These are phyloP conservation scores for Naganishia sp. DNA, from an alignment of 1,284 basidiomycete species.

Conservation along the genomic window DNA sequence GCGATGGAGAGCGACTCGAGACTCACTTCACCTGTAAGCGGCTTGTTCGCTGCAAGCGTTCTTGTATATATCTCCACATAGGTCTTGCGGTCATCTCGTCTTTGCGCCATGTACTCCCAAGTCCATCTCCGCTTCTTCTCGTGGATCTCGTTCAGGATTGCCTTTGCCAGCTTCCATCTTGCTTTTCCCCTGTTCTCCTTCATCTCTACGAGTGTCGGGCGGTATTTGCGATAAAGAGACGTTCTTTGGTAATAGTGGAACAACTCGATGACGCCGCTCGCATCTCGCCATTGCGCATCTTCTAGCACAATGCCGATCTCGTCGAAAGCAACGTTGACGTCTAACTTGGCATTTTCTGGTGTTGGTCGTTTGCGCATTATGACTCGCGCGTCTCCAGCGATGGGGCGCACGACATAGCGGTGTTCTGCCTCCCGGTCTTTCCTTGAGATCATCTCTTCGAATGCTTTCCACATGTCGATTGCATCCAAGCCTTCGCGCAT, in stretches of 20 bases:
- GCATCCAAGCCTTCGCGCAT: conserved; percentile 61
- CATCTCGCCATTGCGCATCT: conserved; percentile 92
- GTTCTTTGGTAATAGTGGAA: conserved; percentile 95
- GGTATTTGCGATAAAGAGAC: conserved; percentile 75
- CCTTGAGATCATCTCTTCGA: conserved; percentile 76
- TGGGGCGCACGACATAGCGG: conserved; percentile 94
- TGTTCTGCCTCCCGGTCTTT: conserved; percentile 64
- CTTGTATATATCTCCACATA: conserved; percentile 86
- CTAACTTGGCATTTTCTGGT: conserved; percentile 76
- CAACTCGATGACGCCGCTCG: conserved; percentile 90
- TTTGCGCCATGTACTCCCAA: conserved; percentile 86
- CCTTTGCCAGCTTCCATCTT: conserved; percentile 78
- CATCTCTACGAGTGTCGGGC: conserved; percentile 67
- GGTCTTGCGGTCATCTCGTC: conserved; percentile 76
- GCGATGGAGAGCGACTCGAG: neutral
- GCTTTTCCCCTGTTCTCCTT: conserved; percentile 68
- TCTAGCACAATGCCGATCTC: conserved; percentile 93
- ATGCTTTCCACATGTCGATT: conserved; percentile 71
- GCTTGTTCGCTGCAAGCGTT: conserved; percentile 53
- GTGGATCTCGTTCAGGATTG: conserved; percentile 82
- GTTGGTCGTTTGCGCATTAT: conserved; percentile 79
- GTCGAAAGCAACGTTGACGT: conserved; percentile 86
- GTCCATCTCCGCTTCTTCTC: conserved; percentile 85
- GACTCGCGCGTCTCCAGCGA: conserved; percentile 89
- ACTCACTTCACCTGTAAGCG: conserved; percentile 60